Conservation (phyloP, 2,329 filamentous ascomycete species). For the Fusarium ramigenum region DNA sequence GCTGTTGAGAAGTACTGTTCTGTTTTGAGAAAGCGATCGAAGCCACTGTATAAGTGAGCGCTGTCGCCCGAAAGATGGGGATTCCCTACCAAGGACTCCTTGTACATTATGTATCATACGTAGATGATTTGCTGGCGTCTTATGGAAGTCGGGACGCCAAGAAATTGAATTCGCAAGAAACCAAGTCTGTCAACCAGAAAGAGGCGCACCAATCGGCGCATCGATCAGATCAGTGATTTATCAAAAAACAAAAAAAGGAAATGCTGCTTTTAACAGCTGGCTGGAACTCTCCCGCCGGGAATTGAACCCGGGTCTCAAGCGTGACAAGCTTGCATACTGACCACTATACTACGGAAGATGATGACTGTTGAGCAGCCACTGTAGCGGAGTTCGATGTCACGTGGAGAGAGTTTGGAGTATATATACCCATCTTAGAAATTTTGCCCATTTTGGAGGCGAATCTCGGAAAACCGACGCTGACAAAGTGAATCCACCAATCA, state of each 20-base stretch:
- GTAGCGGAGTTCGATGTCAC: conserved; percentile 7
- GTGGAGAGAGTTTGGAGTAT: fast-evolving
- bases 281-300: conserved; percentile 31
- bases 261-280: conserved; percentile 2
- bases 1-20: conserved; percentile 15
- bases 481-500: neutral
- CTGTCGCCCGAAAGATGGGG: no score
- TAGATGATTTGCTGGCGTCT: fast-evolving
- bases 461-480: conserved; percentile 2
- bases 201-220: no score
- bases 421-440: fast-evolving
- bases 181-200: fast-evolving
- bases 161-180: fast-evolving
- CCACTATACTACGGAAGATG: conserved; percentile 30
- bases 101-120: no score
- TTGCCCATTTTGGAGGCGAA: fast-evolving
- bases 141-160: fast-evolving
- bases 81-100: neutral
- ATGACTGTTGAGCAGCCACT: no score
- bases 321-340: conserved; percentile 33
- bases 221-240: fast-evolving
- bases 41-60: neutral
- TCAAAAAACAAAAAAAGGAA: neutral
- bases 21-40: neutral
- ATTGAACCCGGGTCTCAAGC: conserved; percentile 34